Conservation (phyloP, 2,329 filamentous ascomycete genomes). For the Mariannaea sp. region DNA sequence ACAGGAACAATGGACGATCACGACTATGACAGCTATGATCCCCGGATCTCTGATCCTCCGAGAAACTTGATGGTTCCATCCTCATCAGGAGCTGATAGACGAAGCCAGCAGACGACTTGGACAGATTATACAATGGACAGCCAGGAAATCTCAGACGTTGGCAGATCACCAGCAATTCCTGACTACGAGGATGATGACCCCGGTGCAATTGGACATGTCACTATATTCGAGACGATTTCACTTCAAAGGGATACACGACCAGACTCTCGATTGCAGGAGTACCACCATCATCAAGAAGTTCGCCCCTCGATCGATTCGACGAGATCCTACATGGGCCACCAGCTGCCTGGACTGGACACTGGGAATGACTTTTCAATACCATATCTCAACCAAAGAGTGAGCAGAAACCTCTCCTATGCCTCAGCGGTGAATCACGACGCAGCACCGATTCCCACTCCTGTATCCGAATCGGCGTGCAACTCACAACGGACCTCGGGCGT, state of each 20-base stretch:
- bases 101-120: conserved; percentile 63
- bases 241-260: conserved; percentile 34
- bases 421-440: conserved; percentile 56
- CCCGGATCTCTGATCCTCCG: conserved; percentile 44
- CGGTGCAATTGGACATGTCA: conserved; percentile 40
- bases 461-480: conserved; percentile 43
- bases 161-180: conserved; percentile 39
- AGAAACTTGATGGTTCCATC: conserved; percentile 55
- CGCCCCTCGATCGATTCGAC: conserved; percentile 36
- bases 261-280: conserved; percentile 27
- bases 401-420: conserved; percentile 38
- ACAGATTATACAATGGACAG: conserved; percentile 64
- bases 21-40: conserved; percentile 35
- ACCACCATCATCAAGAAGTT: conserved; percentile 29
- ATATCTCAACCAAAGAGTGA: conserved; percentile 46
- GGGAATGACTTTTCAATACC: conserved; percentile 56
- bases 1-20: conserved; percentile 37
- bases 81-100: conserved; percentile 51
- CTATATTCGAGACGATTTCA: conserved; percentile 41
- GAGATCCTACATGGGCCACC: conserved; percentile 42
- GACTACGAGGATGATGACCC: conserved; percentile 35
- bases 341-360: conserved; percentile 57
- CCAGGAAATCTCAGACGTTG: conserved; percentile 46
- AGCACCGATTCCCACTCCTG: conserved; percentile 52
- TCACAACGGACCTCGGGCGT: conserved; percentile 51